Conservation (phyloP, 495 filamentous ascomycete species). For the Aspergillus asperescens region DNA sequence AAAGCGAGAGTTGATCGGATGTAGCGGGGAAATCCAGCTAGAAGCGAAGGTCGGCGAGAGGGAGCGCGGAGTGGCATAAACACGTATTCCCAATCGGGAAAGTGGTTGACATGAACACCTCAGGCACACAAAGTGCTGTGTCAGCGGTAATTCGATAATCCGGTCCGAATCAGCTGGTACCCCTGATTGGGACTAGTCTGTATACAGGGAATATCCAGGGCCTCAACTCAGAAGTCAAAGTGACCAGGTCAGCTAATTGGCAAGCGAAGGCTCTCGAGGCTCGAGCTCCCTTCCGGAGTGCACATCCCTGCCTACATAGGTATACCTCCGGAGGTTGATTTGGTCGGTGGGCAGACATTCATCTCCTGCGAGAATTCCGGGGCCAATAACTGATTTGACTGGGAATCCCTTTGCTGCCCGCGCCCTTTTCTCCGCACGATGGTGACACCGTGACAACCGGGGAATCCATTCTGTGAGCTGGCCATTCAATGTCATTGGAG, state of each 20-base stretch:
- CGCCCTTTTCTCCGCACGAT: conserved; percentile 16
- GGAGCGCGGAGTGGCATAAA: conserved; percentile 25
- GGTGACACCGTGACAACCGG: conserved; percentile 15
- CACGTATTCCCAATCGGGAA: conserved; percentile 35
- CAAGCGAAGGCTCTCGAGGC: too few species aligned
- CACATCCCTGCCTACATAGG: background rate
- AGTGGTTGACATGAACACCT: conserved; percentile 4
- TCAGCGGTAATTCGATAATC: background rate
- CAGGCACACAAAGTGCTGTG: conserved; percentile 3
- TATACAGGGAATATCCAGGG: too few species aligned
- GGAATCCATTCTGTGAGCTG: background rate
- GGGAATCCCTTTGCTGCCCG: conserved; percentile 1
- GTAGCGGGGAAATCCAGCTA: conserved; percentile 22
- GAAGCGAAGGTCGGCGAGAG: conserved; percentile 4
- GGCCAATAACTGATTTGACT: conserved; percentile 1
- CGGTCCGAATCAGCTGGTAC: background rate
- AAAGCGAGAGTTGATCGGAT: background rate
- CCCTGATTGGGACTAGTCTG: background rate
- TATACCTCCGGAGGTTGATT: background rate
- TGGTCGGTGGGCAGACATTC: background rate
- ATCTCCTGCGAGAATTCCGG: background rate
- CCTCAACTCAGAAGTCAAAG: too few species aligned
- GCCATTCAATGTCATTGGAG: too few species aligned
- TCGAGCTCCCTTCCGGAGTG: background rate
- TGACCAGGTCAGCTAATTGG: too few species aligned